Conservation (phyloP, 2,329 filamentous ascomycete species). For the Botryotinia narcissicola region DNA sequence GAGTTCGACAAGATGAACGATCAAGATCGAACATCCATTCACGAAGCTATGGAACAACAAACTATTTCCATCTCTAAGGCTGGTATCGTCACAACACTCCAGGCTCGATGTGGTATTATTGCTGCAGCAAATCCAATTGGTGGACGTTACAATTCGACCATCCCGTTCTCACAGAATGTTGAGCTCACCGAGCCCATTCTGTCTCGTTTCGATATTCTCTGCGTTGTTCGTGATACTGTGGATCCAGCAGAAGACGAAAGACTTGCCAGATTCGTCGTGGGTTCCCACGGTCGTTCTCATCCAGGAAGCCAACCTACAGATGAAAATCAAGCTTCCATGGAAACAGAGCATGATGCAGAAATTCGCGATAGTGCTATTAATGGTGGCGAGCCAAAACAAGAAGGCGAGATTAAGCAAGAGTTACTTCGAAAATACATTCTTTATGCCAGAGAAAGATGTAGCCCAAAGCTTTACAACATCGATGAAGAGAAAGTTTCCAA, state of each 20-base stretch:
- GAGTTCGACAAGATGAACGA: constrained; percentile 99
- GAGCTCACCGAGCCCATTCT: constrained; percentile 95
- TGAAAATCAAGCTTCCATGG: constrained; percentile 54
- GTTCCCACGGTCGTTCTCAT: constrained; percentile 89
- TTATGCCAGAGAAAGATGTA: constrained; percentile 85
- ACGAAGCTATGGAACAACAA: constrained; percentile 99
- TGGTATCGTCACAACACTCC: constrained; percentile 94
- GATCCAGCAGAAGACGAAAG: constrained; percentile 91
- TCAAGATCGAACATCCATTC: constrained; percentile 94
- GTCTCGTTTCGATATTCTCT: constrained; percentile 96
- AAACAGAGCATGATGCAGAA: constrained; percentile 58
- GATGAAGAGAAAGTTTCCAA: constrained; percentile 96
- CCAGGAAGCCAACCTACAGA: constrained; percentile 54
- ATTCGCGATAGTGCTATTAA: constrained; percentile 42
- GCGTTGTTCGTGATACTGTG: constrained; percentile 92
- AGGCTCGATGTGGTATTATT: constrained; percentile 93
- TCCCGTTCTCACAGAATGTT: constrained; percentile 94
- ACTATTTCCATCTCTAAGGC: constrained; percentile 99
- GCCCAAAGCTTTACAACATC: constrained; percentile 93
- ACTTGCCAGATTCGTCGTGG: constrained; percentile 90
- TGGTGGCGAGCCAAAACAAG: constrained; percentile 49
- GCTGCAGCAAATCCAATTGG: constrained; percentile 96
- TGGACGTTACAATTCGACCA: constrained; percentile 93
- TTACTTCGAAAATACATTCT: constrained; percentile 94
- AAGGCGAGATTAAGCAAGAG: constrained; percentile 83